Conservation (phyloP, 176 grass and related monocot species). For the Avena insularis region DNA sequence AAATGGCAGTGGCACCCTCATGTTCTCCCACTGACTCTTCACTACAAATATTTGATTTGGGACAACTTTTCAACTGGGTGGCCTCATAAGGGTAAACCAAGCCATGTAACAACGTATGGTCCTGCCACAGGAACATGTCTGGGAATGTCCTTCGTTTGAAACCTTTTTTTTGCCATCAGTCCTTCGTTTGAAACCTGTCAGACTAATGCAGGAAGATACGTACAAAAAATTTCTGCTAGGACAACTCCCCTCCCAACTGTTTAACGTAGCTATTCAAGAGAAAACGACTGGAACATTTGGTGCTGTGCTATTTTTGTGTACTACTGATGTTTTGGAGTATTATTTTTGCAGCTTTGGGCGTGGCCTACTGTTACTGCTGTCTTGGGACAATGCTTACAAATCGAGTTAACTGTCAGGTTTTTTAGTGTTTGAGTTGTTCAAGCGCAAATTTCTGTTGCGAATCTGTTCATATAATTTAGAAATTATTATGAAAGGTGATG, state of each 20-base stretch:
- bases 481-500: not conserved
- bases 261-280: not conserved
- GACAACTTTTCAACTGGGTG: not conserved
- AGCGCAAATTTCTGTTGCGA: not conserved
- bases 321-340: conserved; percentile 13
- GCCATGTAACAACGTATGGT: not conserved
- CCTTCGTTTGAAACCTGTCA: not conserved
- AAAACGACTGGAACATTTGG: not conserved
- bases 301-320: conserved; percentile 8
- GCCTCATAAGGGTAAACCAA: not conserved
- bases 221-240: not conserved
- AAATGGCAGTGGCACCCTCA: no score
- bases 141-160: not conserved
- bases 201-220: not conserved
- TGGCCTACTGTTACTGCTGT: not conserved
- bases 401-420: not conserved
- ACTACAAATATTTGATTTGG: conserved; percentile 15
- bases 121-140: not conserved
- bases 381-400: not conserved
- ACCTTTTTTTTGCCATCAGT: not conserved
- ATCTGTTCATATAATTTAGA: not conserved
- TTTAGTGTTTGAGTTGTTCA: not conserved
- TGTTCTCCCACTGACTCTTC: no score
- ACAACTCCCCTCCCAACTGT: not conserved
- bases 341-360: conserved; percentile 26